Evolutionary conservation across 129 eudicot species (phyloP).

Genomic region (Dittrichia graveolens): DNA sequence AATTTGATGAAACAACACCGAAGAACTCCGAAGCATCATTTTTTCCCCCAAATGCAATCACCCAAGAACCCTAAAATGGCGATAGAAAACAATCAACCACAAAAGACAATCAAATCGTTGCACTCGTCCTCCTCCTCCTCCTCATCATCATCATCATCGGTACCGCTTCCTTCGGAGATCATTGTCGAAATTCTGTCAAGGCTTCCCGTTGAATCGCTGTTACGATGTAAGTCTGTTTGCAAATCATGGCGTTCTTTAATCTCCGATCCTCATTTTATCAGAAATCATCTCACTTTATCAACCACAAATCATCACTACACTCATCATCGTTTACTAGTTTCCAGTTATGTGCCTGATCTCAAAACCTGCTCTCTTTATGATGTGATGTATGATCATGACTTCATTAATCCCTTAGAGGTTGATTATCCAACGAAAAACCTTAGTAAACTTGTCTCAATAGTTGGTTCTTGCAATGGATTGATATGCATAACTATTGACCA

Average conservation of each 20-base stretch:
- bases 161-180: no score
- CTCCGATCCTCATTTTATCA: conserved; percentile 20
- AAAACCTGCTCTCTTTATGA: conserved; percentile 21
- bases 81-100: no score
- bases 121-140: neutral
- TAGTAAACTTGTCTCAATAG: neutral
- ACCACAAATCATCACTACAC: neutral
- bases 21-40: no score
- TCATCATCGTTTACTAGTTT: conserved; percentile 13
- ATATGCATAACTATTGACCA: conserved; percentile 36
- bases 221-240: no score
- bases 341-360: conserved; percentile 3
- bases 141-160: neutral
- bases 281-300: conserved; percentile 30
- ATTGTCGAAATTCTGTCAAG: no score
- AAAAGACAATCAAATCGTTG: no score
- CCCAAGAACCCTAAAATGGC: no score
- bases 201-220: no score
- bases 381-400: neutral
- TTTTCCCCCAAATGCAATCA: no score
- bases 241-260: no score
- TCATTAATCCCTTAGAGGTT: conserved; percentile 19
- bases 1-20: no score
- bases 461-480: conserved; percentile 47
- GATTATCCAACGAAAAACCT: conserved; percentile 40